Evolutionary conservation across 129 eudicot genomes (phyloP).

Genomic region (Apium graveolens): DNA sequence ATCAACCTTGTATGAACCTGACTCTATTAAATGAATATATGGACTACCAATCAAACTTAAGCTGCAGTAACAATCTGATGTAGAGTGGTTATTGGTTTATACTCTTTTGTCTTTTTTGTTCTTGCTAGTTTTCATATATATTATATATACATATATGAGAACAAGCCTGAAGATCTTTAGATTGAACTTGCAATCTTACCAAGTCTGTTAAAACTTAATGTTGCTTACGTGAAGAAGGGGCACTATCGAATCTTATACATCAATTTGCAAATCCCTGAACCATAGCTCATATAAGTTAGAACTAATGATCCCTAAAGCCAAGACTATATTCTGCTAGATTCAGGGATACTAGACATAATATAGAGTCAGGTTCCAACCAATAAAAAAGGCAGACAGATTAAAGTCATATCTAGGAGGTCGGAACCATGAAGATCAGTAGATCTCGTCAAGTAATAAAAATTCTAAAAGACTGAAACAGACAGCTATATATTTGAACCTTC

Average conservation of each 20-base stretch:
- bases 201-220: neutral
- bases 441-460: neutral
- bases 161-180: neutral
- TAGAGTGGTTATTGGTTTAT: neutral
- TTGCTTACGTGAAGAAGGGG: neutral
- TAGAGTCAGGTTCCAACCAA: neutral
- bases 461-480: neutral
- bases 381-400: neutral
- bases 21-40: neutral
- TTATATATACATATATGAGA: too few relatives aligned
- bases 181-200: neutral
- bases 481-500: neutral
- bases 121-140: neutral
- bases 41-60: too few relatives aligned
- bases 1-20: neutral
- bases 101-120: neutral
- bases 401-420: neutral
- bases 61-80: neutral
- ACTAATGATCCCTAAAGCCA: neutral
- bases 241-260: neutral
- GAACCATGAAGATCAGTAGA: slow-evolving; percentile 1
- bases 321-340: neutral
- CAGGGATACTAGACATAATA: neutral
- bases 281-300: neutral
- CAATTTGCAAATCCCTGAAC: slow-evolving; percentile 1